Evolutionary conservation across 2,329 filamentous ascomycete species (phyloP), one percentile per base, ranked within the genome.

Genomic region (Seiridium unicorne): DNA sequence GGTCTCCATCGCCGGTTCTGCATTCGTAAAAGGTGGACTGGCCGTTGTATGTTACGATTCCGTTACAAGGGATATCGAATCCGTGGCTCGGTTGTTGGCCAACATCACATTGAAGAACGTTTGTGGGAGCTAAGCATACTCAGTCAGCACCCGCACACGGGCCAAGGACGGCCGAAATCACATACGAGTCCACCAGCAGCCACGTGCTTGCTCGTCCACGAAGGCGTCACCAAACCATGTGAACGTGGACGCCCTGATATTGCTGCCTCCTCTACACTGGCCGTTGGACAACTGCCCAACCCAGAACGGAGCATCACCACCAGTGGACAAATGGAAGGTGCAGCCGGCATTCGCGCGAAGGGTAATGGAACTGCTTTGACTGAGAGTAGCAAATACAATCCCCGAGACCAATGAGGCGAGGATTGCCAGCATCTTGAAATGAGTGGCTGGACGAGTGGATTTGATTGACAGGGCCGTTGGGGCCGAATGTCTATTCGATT

Each of bases 131-230:
- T 83, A 9, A 40, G 42, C 54, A 69, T 61, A 68, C 60, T 55
- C 62, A 59, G 58, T 58, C n/a, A 11, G 56, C 51, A 38, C 18
- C 5, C 9, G 46, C 26, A 6, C n/a, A 13, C 11, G 38, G 55
- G 26, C 3, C 40, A 35, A 58, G 31, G 26, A 2, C 6, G 11
- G 44, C 5, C 11, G 9, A 44, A 10, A 59, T 61, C 31, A 75
- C 77, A 71, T 72, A 85, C 82, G 77, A 63, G 87, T 89, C 68
- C 89, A 75, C 72, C 88, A 86, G 68, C 88, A 90, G 26, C 87
- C 86, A 60, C 84, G 79, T 49, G 82, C 81, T 53, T 77, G 77
- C 53, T 74, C 70, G 68, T 89, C 87, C 18, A 77, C 82, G 62
- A 90, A 79, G 31, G 82, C 81, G 56, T 79, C 78, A 13, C 77